Conservation (phyloP, 345 rosid genomes). For the Cardamine chenopodiifolia region DNA sequence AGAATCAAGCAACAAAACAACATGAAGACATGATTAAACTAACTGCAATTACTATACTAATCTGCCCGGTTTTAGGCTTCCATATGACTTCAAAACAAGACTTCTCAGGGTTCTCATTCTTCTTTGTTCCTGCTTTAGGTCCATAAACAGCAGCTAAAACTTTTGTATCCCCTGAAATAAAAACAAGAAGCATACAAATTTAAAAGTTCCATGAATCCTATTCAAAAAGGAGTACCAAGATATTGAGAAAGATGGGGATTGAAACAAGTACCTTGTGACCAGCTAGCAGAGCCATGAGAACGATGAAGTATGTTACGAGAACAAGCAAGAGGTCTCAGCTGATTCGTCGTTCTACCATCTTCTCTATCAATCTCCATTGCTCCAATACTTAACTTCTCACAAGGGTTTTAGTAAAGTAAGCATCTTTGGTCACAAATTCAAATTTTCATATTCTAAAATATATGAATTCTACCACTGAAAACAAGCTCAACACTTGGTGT, state of each 20-base stretch:
- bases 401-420: constrained; percentile 1
- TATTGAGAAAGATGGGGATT: background rate
- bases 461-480: background rate
- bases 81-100: constrained; percentile 90
- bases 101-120: constrained; percentile 89
- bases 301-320: constrained; percentile 77
- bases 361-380: constrained; percentile 66
- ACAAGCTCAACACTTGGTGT: background rate
- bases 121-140: constrained; percentile 88
- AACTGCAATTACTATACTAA: constrained; percentile 46
- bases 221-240: background rate
- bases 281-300: constrained; percentile 95
- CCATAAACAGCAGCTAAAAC: constrained; percentile 93
- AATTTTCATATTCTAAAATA: background rate
- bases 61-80: constrained; percentile 94
- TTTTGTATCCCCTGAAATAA: constrained; percentile 70
- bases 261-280: constrained; percentile 73
- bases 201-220: background rate
- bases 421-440: background rate
- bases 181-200: background rate
- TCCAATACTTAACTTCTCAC: constrained; percentile 3
- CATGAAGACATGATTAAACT: background rate
- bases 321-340: constrained; percentile 78
- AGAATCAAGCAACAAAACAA: background rate
- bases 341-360: constrained; percentile 68